Evolutionary conservation across 176 grass and related monocot species (phyloP), one percentile per base, ranked within the genome.

Genomic region (Tillandsia leiboldiana): DNA sequence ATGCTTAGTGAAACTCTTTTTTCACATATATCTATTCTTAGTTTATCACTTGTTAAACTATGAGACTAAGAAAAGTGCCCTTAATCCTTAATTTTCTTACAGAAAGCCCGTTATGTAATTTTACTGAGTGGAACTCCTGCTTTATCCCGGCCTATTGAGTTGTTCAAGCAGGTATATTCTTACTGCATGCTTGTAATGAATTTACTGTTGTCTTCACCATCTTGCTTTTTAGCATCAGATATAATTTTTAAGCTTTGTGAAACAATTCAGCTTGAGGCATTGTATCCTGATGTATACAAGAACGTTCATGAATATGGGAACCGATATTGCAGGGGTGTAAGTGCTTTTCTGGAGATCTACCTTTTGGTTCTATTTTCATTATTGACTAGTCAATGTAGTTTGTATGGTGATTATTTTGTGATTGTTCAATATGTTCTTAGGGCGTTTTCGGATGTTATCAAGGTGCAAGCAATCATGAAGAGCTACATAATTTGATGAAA

Each of bases 381-480:
- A 6, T 42, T 42, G 33, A 42, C 33, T 42, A 42, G 33, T 26
- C 51, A 50, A 15, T 48, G 24, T 28, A 11, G 52, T 70, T 70
- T 70, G 18, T 5, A 52, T 10, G 7, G 49, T 15, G 11, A 50
- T 17, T 42, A 51, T 61, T 57, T 70, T 72, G 8, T 24, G 51
- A 78, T 59, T 51, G 49, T 66, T 13, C 74, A 70, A 64, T 71
- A 70, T 56, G 61, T 84, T 83, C 28, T 29, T 77, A 92, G 89
- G 83, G 86, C 4, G 24, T 72, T 11, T 96, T 85, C 69, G 93
- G 93, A 69, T 13, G 81, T 53, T 92, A 85, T 74, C 92, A 96
- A 96, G 92, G 92, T 77, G 93, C 93, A 70, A 96, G 93, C 74
- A 96, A 96, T 74, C 93, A 96, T 29, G 89, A 92, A 42, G 93